Percentiles rank a stretch among this genome's conserved stretches.
These are phyloP conservation scores for Aspergillus japonicus DNA, from an alignment of 2,329 filamentous ascomycete species.

Conservation along the genomic window DNA sequence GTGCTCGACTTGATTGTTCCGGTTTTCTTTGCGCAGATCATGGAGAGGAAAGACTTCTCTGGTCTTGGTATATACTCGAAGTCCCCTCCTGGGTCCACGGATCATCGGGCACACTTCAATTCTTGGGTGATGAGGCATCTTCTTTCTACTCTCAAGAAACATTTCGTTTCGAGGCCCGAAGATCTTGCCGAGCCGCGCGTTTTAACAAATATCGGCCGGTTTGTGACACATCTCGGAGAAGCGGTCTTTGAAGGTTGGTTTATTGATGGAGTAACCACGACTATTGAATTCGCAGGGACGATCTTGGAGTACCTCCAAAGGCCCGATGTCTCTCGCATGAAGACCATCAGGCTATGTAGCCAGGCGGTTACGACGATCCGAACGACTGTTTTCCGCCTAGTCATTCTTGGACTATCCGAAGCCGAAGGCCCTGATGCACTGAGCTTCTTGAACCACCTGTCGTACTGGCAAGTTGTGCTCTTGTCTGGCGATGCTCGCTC, in stretches of 20 bases:
- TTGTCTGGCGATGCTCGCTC: constrained; percentile 75
- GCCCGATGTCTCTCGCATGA: constrained; percentile 75
- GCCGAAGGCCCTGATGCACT: constrained; percentile 70
- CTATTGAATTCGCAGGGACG: constrained; percentile 82
- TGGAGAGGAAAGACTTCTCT: constrained; percentile 83
- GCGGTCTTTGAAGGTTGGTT: constrained; percentile 97
- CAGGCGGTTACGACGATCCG: constrained; percentile 77
- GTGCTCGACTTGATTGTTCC: constrained; percentile 74
- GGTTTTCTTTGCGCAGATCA: constrained; percentile 82
- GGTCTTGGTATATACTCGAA: constrained; percentile 84
- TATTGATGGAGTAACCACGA: constrained; percentile 76
- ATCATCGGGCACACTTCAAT: constrained; percentile 93
- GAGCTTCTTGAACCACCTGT: constrained; percentile 76
- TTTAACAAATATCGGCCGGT: constrained; percentile 80
- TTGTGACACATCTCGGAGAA: constrained; percentile 78
- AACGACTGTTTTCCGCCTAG: constrained; percentile 72
- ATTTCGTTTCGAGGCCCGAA: constrained; percentile 69
- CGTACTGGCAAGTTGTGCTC: constrained; percentile 94
- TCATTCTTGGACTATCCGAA: constrained; percentile 79
- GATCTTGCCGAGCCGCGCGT: constrained; percentile 76
- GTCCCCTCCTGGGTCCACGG: constrained; percentile 86
- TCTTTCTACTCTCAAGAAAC: constrained; percentile 67
- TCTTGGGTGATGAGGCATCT: constrained; percentile 80
- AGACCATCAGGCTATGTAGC: constrained; percentile 86
- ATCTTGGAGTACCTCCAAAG: constrained; percentile 86